A percentile compares a stretch with the other conserved stretches of the same genome.
Conservation (phyloP, 2,329 filamentous ascomycete genomes). For the Aspergillus persii region DNA sequence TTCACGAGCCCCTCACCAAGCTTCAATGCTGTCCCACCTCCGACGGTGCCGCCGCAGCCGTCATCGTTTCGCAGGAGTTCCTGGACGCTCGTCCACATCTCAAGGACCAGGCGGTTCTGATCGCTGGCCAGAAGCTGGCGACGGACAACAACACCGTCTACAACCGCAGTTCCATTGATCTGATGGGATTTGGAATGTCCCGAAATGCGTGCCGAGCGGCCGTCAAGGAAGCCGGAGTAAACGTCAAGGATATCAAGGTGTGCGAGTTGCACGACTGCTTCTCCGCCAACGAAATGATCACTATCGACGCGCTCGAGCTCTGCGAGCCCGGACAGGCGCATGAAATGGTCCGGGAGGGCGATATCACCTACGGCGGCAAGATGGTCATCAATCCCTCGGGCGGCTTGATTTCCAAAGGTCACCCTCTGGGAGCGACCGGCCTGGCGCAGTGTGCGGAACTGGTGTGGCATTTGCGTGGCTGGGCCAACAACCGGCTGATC, state of each 20-base stretch:
- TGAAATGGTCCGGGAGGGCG: constrained; percentile 80
- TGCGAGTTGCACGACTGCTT: constrained; percentile 98
- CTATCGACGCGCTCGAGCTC: constrained; percentile 81
- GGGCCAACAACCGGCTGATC: constrained; percentile 85
- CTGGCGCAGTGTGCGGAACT: constrained; percentile 93
- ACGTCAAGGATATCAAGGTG: constrained; percentile 69
- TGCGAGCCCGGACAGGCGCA: constrained; percentile 79
- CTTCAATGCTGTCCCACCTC: constrained; percentile 98
- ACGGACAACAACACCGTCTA: constrained; percentile 81
- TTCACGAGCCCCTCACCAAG: constrained; percentile 87
- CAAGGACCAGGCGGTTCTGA: constrained; percentile 75
- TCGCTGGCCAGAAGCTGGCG: constrained; percentile 84
- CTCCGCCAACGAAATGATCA: constrained; percentile 89
- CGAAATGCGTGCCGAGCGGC: constrained; percentile 67
- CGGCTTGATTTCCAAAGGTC: constrained; percentile 92
- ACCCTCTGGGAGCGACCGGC: constrained; percentile 91
- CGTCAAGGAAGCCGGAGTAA: constrained; percentile 65
- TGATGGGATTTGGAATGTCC: constrained; percentile 87
- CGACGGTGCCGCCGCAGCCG: constrained; percentile 83
- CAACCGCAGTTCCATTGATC: constrained; percentile 75
- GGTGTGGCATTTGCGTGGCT: constrained; percentile 91
- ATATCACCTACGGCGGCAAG: constrained; percentile 85
- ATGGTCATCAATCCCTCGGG: constrained; percentile 90
- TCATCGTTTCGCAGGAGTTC: constrained; percentile 86
- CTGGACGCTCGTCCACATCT: constrained; percentile 81